Base-by-base conservation (phyloP, 805 yeast species). In the Priceomyces castillae region DNA sequence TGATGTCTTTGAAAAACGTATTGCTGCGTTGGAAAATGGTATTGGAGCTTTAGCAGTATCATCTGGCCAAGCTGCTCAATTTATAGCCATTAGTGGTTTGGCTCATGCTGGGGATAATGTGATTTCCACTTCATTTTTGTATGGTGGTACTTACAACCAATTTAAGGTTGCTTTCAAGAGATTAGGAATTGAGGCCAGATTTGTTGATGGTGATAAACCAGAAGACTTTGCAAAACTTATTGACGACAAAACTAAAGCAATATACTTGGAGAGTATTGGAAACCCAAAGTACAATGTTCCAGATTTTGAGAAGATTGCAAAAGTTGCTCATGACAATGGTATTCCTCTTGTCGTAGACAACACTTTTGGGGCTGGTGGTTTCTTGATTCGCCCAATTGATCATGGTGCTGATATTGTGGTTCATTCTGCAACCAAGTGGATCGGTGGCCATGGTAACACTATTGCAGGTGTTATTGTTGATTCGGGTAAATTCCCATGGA, bases 1-100 rank as follows among this genome's bases (percentile, higher is more conserved):
- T 46, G 95, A 86, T 56, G 92, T 86, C 19, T 86, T 92, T 50
- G 99, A 92, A 69, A 80, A 86, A 63, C 80, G 99, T 70, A 76
- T 92, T 47, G 95, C 97, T 42, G 95, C 95, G 40, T 77, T 92
- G 47, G 99, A 92, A 69, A 84, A 86, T 45, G 99, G 98, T 59
- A 83, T 82, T 40, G 95, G 86, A 46, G 98, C 96, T 3, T 69
- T 92, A 43, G 95, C 96, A 5, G 84, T 85, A 19, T 67, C 95
- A 17, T 90, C 97, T n/a, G 99, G 99, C 49, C 97, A 90, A 70
- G 92, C 97, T 42, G 97, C 98, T 20, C 97, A 90, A 65, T 80
- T 89, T 52, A 61, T 86, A 46, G 95, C 97, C 16, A 73, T 90
- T 62, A 76, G 86, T 28, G 88, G 88, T 44, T 75, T 90, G 54